Conservation (phyloP, 352 stramenopile genomes). For the Saprolegnia parasitica region DNA sequence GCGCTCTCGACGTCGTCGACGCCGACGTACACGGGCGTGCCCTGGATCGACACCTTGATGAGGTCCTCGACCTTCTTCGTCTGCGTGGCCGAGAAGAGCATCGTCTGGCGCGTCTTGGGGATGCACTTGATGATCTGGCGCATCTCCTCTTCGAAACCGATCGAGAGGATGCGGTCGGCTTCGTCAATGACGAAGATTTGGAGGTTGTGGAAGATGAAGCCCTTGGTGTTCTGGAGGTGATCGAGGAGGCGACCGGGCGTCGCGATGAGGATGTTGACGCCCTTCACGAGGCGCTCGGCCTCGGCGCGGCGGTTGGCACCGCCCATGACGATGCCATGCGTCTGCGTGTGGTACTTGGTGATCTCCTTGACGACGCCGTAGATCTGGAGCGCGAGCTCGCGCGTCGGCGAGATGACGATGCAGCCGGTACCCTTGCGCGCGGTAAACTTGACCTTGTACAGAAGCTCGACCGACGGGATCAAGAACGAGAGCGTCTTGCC, state of each 20-base stretch:
- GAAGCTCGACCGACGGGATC: conserved; percentile 95
- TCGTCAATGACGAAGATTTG: conserved; percentile 97
- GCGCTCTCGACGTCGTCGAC: conserved; percentile 95
- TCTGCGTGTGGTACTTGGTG: conserved; percentile 93
- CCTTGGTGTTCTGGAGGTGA: conserved; percentile 98
- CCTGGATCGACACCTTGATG: conserved; percentile 72
- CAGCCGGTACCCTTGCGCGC: conserved; percentile 95
- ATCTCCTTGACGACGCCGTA: conserved; percentile 97
- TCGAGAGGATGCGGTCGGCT: conserved; percentile 90
- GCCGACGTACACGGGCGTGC: conserved; percentile 92
- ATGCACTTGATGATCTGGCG: conserved; percentile 71
- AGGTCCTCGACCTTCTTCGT: conserved; percentile 72
- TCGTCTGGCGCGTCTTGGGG: conserved; percentile 83
- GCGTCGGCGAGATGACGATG: conserved; percentile 97
- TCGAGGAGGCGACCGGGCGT: conserved; percentile 97
- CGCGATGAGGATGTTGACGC: conserved; percentile 97
- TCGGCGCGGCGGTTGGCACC: conserved; percentile 96
- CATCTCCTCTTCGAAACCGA: conserved; percentile 16
- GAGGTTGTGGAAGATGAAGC: conserved; percentile 94
- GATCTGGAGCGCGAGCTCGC: conserved; percentile 98
- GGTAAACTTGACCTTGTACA: conserved; percentile 96
- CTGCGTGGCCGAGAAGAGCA: conserved; percentile 97
- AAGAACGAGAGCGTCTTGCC: conserved; percentile 99
- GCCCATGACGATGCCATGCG: conserved; percentile 97
- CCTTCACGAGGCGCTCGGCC: conserved; percentile 91